Evolutionary conservation across 1,284 basidiomycete genomes (phyloP).

Genomic region (Ganoderma sinense): DNA sequence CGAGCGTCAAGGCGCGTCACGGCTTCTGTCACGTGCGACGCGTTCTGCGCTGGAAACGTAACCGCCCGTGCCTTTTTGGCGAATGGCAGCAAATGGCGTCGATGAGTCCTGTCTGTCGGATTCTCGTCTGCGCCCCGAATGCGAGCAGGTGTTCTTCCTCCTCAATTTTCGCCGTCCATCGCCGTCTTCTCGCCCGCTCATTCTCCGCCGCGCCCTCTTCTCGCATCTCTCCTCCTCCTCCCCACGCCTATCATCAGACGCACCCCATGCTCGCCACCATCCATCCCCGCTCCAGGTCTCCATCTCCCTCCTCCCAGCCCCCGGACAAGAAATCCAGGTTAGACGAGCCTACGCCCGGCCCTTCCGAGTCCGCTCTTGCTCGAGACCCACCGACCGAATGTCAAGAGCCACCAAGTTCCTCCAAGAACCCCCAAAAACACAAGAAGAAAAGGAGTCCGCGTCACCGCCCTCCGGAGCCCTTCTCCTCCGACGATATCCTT

Average conservation of each 20-base stretch:
- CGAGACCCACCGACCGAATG: constrained; percentile 17
- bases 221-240: not conserved
- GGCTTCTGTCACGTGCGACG: constrained; percentile 26
- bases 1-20: constrained; percentile 18
- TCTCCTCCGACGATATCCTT: constrained; percentile 79
- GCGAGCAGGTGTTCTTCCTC: not conserved
- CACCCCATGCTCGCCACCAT: constrained; percentile 17
- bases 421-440: constrained; percentile 24
- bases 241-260: not conserved
- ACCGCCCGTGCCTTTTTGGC: constrained; percentile 4
- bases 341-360: constrained; percentile 21
- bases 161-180: constrained; percentile 5
- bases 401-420: constrained; percentile 25
- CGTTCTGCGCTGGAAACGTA: constrained; percentile 11
- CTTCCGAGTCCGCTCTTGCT: not conserved
- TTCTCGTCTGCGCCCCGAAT: not conserved
- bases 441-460: constrained; percentile 38
- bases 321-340: constrained; percentile 51
- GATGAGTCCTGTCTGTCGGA: not conserved
- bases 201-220: not conserved
- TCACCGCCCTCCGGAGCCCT: constrained; percentile 60
- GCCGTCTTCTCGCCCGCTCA: not conserved
- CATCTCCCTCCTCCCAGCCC: constrained; percentile 11
- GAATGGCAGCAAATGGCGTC: not conserved
- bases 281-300: constrained; percentile 24